Base-by-base conservation (phyloP, 192 early-diverging fungal species). In the Gaertneriomyces sp. region DNA sequence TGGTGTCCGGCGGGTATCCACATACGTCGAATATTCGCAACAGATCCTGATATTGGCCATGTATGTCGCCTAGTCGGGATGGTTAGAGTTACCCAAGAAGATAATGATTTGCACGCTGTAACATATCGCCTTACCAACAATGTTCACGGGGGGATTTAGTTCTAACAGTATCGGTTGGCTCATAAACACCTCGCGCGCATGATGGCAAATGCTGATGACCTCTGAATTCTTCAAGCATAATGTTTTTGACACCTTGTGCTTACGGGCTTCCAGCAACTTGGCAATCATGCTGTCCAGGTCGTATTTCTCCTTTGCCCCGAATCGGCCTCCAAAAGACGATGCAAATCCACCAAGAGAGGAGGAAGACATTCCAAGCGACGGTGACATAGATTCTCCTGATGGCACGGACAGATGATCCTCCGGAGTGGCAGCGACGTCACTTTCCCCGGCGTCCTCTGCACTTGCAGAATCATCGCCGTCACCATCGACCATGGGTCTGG, bases 1-100 rank as follows among this genome's bases (percentile, higher is more conserved):
- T 96, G 66, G 91, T 81, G 25, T 79, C 70, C 0, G 93, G 93
- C 39, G 96, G 96, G 71, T 91, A 95, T 17, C 96, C 96, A 71
- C 90, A 88, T 84, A 89, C 86, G 71, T 95, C 93, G 76, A 98
- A 96, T 64, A 96, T 77, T 25, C 94, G 84, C 45, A 96, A 76
- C 60, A 98, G 75, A 74, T 98, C 96, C 4, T 89, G 80, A 74
- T 90, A 98, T 76, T 98, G 95, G 45, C 95, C 95, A 68, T 98
- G 95, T 50, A 95, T 90, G 75, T 98, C 95, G 44, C 95, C 94
- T 16, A 86, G 5, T 87, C 87, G 3, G 44, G 47, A 39, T 14
- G 10, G 41, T 59, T 38, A 10, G 6, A 38, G 47, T n/a, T 12
- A 60, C 44, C 59, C 2, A 60, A 42, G 11, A 0, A 14, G 59